Percentiles rank a stretch among this genome's conserved stretches.
Evolutionary conservation across 225 moss, liverwort and hornwort species (phyloP).

Genomic region (Sphagnum tenellum): DNA sequence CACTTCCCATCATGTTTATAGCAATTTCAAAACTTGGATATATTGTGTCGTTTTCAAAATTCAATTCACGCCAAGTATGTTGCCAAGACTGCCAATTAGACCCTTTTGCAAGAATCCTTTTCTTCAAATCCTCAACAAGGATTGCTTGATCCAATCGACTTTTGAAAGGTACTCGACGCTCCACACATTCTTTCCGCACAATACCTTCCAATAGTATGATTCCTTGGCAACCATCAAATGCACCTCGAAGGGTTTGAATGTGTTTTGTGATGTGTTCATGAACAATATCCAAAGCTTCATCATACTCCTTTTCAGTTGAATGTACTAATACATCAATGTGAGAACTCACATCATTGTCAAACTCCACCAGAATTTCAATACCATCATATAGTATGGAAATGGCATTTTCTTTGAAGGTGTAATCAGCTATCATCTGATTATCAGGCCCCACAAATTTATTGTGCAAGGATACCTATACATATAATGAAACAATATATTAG

Average conservation of each 20-base stretch:
- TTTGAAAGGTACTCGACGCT: not conserved
- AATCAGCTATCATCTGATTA: not conserved
- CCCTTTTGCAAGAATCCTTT: not conserved
- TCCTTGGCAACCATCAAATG: slow-evolving; percentile 2
- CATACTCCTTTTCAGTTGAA: not conserved
- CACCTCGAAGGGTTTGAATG: not conserved
- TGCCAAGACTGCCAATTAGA: too few relatives aligned
- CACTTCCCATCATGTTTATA: too few relatives aligned
- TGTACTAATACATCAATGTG: not conserved
- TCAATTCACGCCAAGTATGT: too few relatives aligned
- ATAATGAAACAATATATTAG: not conserved
- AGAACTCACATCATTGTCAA: not conserved
- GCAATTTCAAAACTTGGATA: too few relatives aligned
- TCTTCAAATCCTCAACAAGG: not conserved
- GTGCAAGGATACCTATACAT: not conserved
- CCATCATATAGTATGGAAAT: not conserved
- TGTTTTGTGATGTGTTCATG: not conserved
- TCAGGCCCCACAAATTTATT: not conserved
- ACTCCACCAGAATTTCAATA: not conserved
- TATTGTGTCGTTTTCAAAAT: too few relatives aligned
- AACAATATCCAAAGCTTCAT: not conserved
- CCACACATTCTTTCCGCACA: not conserved
- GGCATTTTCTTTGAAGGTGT: not conserved
- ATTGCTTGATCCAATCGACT: not conserved
- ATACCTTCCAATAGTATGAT: not conserved